phyloP scores from a whole-genome alignment of 768 basidiomycete species.

The Boletus rubescentipes region DNA sequence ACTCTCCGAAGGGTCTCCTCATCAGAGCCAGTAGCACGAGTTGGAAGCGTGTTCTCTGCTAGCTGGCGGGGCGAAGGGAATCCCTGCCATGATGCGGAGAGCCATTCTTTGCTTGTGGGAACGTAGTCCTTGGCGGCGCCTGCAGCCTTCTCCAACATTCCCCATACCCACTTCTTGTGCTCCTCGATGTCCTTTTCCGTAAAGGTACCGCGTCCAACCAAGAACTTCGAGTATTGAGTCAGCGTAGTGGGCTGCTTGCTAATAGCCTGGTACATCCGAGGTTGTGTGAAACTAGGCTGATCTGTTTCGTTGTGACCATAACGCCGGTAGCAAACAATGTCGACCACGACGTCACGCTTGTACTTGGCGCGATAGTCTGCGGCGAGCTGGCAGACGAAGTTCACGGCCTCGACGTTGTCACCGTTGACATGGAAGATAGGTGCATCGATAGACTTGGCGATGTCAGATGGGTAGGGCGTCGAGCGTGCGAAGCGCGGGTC shows the following conservation, averaged over 20 bases:
- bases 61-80: slow-evolving; percentile 98
- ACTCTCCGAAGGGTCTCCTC: slow-evolving; percentile 75
- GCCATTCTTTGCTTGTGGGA: slow-evolving; percentile 94
- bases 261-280: slow-evolving; percentile 97
- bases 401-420: slow-evolving; percentile 97
- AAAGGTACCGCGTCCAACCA: slow-evolving; percentile 89
- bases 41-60: slow-evolving; percentile 89
- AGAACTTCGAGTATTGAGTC: slow-evolving; percentile 87
- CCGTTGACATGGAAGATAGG: slow-evolving; percentile 99
- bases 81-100: slow-evolving; percentile 96
- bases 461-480: slow-evolving; percentile 96
- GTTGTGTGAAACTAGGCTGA: slow-evolving; percentile 98
- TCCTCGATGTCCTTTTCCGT: slow-evolving; percentile 96
- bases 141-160: slow-evolving; percentile 96
- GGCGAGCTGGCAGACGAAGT: slow-evolving; percentile 96
- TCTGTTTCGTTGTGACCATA: slow-evolving; percentile 99
- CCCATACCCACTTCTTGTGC: slow-evolving; percentile 99
- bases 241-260: slow-evolving; percentile 90
- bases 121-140: slow-evolving; percentile 94
- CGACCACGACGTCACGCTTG: slow-evolving; percentile 98
- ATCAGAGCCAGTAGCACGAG: slow-evolving; percentile 80
- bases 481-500: slow-evolving; percentile 97
- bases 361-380: slow-evolving; percentile 98
- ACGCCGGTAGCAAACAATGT: slow-evolving; percentile 98
- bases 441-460: slow-evolving; percentile 96